These are phyloP conservation scores for Metschnikowia rubicola DNA, from an alignment of 805 yeast genomes.

Conservation along the genomic window DNA sequence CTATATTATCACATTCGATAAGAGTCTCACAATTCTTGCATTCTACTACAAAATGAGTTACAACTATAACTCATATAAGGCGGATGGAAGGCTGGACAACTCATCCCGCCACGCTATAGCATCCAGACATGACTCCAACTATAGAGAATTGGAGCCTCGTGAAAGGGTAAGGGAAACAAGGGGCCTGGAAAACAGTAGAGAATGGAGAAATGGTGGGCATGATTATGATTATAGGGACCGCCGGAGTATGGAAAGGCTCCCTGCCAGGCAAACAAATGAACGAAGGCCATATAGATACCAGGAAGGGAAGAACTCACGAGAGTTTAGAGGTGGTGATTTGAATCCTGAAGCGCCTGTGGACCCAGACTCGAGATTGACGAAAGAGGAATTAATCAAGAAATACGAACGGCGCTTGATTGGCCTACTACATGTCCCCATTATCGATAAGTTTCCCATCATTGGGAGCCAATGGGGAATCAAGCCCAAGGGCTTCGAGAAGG, in stretches of 20 bases:
- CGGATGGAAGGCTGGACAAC: neutral
- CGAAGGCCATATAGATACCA: constrained; percentile 8
- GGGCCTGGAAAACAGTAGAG: constrained; percentile 7
- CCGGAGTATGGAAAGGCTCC: neutral
- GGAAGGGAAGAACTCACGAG: constrained; percentile 17
- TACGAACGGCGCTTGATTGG: constrained; percentile 27
- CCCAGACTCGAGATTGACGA: constrained; percentile 17
- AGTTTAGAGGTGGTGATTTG: constrained; percentile 13
- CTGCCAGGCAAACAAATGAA: constrained; percentile 2
- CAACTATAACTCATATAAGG: neutral
- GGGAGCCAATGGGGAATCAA: constrained; percentile 66
- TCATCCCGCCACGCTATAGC: neutral
- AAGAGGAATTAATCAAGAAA: constrained; percentile 21
- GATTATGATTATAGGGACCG: constrained; percentile 4
- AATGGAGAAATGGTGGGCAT: constrained; percentile 1
- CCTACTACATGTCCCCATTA: constrained; percentile 39
- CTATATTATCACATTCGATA: too few species aligned
- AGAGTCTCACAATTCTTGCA: too few species aligned
- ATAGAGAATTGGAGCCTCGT: neutral
- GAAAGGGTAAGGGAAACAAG: constrained; percentile 15
- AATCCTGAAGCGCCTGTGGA: constrained; percentile 5
- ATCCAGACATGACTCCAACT: neutral
- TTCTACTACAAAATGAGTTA: neutral
- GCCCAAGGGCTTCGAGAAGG: constrained; percentile 70
- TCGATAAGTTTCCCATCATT: constrained; percentile 49